Evolutionary conservation across 2,329 filamentous ascomycete genomes (phyloP), one percentile per base, ranked within the genome.

Genomic region (Alternaria panax): DNA sequence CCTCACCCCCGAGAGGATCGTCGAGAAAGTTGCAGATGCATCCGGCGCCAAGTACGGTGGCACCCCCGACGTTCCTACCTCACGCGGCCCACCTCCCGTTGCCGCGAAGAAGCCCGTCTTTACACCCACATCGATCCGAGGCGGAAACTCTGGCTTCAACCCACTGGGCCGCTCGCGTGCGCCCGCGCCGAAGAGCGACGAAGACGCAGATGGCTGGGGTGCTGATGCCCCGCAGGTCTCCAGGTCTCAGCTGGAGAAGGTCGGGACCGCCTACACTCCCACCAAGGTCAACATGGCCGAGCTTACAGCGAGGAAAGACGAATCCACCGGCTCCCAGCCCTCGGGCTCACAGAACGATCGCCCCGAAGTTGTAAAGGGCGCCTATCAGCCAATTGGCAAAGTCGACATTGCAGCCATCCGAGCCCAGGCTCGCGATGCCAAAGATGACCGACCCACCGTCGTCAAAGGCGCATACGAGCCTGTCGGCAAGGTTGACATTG

Each of bases 381-480:
- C 86, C 16, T 99, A 99, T 79, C 92, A 97, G 77, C 95, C 95
- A 20, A 83, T 99, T 69, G 95, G 95, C 57, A 98, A 97, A 81
- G 91, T 99, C n/a, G 93, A 99, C 73, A 98, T 99, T 79, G 91
- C 90, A 24, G 93, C 92, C 36, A 90, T 99, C 67, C 88, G 95
- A 64, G 81, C 89, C 84, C 76, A 92, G 86, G 82, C 93, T 80
- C 74, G 89, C 84, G 65, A 67, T 34, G 63, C 82, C 89, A 83
- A 68, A 45, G 92, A 97, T 72, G 91, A 97, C 67, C 86, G 93
- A 55, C 95, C 95, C 4, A 87, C 90, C 1, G 86, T 88, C 5
- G 92, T 98, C 20, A 98, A 96, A 80, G 95, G 95, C 41, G 87
- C 93, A 24, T 99, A 99, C 74, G 91, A 98, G 78, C 95, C 95